phyloP scores from a whole-genome alignment of 495 filamentous ascomycete species.

The Platismatia glauca region DNA sequence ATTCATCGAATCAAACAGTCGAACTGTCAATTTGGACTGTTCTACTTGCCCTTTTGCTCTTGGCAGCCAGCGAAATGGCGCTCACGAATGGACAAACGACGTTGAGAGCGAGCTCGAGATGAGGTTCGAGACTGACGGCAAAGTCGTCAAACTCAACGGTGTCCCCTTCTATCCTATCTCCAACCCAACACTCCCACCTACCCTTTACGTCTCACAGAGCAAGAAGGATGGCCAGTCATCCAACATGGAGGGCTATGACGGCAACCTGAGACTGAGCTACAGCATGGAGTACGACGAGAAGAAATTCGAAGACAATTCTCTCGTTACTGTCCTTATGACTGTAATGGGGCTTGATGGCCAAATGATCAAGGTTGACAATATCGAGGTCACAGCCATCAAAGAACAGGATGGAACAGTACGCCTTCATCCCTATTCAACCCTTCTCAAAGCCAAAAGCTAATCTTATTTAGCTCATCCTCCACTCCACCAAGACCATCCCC shows the following conservation, averaged over 20 bases:
- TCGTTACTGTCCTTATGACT: constrained; percentile 19
- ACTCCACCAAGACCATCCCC: constrained; percentile 16
- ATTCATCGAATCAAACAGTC: constrained; percentile 27
- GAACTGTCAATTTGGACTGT: constrained; percentile 36
- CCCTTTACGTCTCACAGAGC: constrained; percentile 19
- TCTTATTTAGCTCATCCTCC: constrained; percentile 8
- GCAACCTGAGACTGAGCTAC: constrained; percentile 24
- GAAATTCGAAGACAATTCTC: constrained; percentile 14
- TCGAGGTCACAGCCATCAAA: constrained; percentile 38
- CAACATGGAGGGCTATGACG: constrained; percentile 17
- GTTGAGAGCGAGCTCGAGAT: constrained; percentile 27
- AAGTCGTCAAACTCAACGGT: constrained; percentile 39
- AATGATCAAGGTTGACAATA: constrained; percentile 42
- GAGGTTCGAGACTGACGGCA: constrained; percentile 37
- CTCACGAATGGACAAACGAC: constrained; percentile 21
- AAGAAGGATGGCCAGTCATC: constrained; percentile 19
- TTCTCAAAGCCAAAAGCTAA: constrained; percentile 3
- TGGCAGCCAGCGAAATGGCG: constrained; percentile 25
- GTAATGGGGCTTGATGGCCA: constrained; percentile 42
- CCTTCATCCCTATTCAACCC: not conserved
- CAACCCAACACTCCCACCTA: constrained; percentile 25
- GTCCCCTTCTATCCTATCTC: constrained; percentile 42
- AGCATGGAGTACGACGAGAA: constrained; percentile 22
- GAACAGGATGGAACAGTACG: constrained; percentile 28
- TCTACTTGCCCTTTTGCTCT: constrained; percentile 39